phyloP scores from a whole-genome alignment of 2,329 filamentous ascomycete genomes.

The Claviceps pusilla region DNA sequence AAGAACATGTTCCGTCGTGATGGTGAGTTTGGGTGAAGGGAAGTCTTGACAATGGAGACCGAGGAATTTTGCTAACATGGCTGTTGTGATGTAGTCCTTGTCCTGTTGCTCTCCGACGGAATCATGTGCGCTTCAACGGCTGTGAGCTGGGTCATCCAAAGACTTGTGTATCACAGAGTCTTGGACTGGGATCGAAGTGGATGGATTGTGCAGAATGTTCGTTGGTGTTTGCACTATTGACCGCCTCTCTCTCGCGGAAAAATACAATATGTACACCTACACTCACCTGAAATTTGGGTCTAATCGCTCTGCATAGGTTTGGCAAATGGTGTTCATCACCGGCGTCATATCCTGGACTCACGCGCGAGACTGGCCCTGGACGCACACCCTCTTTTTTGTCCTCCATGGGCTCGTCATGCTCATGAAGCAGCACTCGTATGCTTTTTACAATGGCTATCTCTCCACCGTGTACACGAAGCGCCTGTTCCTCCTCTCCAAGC shows the following conservation, averaged over 20 bases:
- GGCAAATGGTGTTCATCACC: conserved; percentile 52
- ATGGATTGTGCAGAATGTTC: conserved; percentile 58
- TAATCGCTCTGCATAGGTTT: conserved; percentile 28
- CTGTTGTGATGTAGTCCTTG: conserved; percentile 23
- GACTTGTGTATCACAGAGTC: conserved; percentile 39
- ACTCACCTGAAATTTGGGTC: neutral
- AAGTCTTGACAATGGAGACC: neutral
- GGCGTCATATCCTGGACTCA: conserved; percentile 50
- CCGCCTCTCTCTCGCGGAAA: too few relatives aligned
- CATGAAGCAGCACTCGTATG: conserved; percentile 74
- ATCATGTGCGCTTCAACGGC: conserved; percentile 52
- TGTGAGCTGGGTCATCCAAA: conserved; percentile 52
- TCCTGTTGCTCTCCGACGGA: conserved; percentile 49
- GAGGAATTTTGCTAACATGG: neutral
- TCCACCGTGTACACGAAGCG: conserved; percentile 43
- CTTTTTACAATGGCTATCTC: conserved; percentile 64
- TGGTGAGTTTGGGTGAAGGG: conserved; percentile 15
- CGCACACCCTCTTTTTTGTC: conserved; percentile 64
- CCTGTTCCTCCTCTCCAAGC: conserved; percentile 25
- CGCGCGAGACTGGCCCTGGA: conserved; percentile 67
- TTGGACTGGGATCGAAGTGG: conserved; percentile 53
- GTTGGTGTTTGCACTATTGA: conserved; percentile 7
- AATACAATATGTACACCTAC: neutral
- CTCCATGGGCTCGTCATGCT: conserved; percentile 60
- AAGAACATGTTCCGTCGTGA: conserved; percentile 46